Evolutionary conservation across 139 green algal genomes (phyloP).

Genomic region (Chlamydomonas sp.): DNA sequence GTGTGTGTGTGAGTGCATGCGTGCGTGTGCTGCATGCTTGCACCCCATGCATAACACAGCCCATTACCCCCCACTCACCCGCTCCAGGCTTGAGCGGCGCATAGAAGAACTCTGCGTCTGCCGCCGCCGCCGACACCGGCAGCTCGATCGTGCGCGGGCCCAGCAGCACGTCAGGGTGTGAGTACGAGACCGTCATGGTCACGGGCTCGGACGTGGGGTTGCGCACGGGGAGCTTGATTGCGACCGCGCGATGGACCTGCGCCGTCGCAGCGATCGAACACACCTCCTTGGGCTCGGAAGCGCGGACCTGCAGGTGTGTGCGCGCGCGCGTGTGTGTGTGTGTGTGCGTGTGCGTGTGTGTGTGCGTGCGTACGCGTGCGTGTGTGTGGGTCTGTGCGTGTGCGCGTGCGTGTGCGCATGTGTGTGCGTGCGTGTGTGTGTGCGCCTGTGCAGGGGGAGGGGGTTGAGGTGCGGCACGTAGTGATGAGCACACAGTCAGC

Average conservation of each 20-base stretch:
- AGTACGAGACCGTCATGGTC: conserved; percentile 36
- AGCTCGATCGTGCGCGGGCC: conserved; percentile 31
- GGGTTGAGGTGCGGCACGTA: no score
- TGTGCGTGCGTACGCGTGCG: no score
- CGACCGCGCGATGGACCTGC: conserved; percentile 14
- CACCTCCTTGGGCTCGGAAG: conserved; percentile 43
- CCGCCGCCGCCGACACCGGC: conserved; percentile 13
- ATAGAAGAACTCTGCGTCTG: conserved; percentile 47
- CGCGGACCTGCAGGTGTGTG: conserved; percentile 39
- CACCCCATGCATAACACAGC: conserved; percentile 47
- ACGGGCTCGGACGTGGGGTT: conserved; percentile 45
- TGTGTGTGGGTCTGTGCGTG: no score
- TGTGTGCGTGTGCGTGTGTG: background rate
- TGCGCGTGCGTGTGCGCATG: no score
- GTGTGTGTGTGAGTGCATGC: no score
- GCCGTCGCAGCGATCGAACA: conserved; percentile 41
- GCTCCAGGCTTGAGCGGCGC: conserved; percentile 40
- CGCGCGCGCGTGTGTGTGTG: background rate
- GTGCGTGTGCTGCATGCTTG: conserved; percentile 28
- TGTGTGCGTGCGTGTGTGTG: no score
- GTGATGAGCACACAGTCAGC: no score
- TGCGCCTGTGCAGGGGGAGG: no score
- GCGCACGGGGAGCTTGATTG: conserved; percentile 28
- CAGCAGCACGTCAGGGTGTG: conserved; percentile 27
- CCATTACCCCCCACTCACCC: conserved; percentile 20